These are phyloP conservation scores for Nakazawaea sp. DNA, from an alignment of 805 yeast genomes.

Conservation along the genomic window DNA sequence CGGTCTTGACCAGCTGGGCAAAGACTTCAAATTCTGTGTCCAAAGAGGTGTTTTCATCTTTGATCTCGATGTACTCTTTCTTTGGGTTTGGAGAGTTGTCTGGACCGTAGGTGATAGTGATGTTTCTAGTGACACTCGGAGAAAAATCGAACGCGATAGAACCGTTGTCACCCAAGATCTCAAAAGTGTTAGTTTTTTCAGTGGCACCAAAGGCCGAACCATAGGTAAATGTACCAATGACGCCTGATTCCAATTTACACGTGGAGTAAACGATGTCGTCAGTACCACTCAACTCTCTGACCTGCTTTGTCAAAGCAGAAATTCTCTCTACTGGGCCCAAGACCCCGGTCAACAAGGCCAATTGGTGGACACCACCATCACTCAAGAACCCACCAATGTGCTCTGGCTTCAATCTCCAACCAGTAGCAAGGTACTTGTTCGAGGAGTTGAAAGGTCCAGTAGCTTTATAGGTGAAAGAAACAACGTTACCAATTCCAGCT, in stretches of 20 bases:
- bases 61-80: slow-evolving; percentile 27
- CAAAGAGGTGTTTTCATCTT: slow-evolving; percentile 35
- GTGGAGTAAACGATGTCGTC: slow-evolving; percentile 78
- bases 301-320: slow-evolving; percentile 72
- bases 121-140: slow-evolving; percentile 33
- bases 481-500: slow-evolving; percentile 64
- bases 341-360: slow-evolving; percentile 78
- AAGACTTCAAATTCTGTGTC: slow-evolving; percentile 41
- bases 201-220: slow-evolving; percentile 85
- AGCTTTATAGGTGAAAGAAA: slow-evolving; percentile 64
- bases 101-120: slow-evolving; percentile 41
- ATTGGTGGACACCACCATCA: slow-evolving; percentile 96
- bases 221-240: slow-evolving; percentile 79
- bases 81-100: slow-evolving; percentile 40
- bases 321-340: slow-evolving; percentile 69
- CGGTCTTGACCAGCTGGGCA: slow-evolving; percentile 26
- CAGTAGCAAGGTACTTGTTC: slow-evolving; percentile 58
- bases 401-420: slow-evolving; percentile 87
- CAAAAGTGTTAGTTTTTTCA: slow-evolving; percentile 58
- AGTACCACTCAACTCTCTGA: slow-evolving; percentile 70
- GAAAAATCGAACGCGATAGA: slow-evolving; percentile 62
- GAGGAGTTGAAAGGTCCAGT: slow-evolving; percentile 64
- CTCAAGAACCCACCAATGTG: slow-evolving; percentile 90
- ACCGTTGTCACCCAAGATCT: slow-evolving; percentile 76
- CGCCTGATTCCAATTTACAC: slow-evolving; percentile 47